Evolutionary conservation across 1,139 yeast species (phyloP), one percentile per base, ranked within the genome.

Genomic region (Blastobotrys persicus): DNA sequence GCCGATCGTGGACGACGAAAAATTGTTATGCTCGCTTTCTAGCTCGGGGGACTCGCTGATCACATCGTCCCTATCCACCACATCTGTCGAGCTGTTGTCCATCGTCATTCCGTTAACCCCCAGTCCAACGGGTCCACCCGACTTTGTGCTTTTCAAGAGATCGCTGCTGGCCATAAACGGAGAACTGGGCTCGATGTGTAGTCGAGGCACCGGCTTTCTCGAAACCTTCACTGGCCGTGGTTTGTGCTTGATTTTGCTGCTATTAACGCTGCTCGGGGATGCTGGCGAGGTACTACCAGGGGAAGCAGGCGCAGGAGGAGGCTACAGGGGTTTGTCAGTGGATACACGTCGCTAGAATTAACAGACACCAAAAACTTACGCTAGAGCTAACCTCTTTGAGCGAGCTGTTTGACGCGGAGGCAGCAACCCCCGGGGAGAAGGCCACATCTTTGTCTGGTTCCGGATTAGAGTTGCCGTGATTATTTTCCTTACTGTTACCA

Each of bases 121-220:
- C 12, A 42, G 45, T 17, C 54, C 52, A 19, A 41, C 46, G 4
- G 47, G 51, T 5, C n/a, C n/a, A n/a, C 9, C 28, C 9, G 31
- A 9, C 14, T 35, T 39, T 6, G 40, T 34, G 23, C 31, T 31
- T 5, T 28, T 26, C 12, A 37, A 13, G n/a, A 34, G 34, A 17
- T 42, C 28, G 5, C 14, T 17, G 18, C 20, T 35, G 11, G 54
- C 47, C 40, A 39, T 14, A 17, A 51, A 46, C 17, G 54, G 54
- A 14, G 54, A 50, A 16, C 45, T 37, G 17, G 54, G 54, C 39
- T 50, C 54, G 16, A 50, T 23, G 3, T 50, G 37, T 18, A 50
- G 45, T 31, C 53, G 26, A 11, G 48, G 54, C 3, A 50, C 48
- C 2, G 54, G 54, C 28, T 44, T 47, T 19, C 54, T 12, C 2